Evolutionary conservation across 805 yeast species (phyloP).

Genomic region (Saccharomycopsis lassenensis): DNA sequence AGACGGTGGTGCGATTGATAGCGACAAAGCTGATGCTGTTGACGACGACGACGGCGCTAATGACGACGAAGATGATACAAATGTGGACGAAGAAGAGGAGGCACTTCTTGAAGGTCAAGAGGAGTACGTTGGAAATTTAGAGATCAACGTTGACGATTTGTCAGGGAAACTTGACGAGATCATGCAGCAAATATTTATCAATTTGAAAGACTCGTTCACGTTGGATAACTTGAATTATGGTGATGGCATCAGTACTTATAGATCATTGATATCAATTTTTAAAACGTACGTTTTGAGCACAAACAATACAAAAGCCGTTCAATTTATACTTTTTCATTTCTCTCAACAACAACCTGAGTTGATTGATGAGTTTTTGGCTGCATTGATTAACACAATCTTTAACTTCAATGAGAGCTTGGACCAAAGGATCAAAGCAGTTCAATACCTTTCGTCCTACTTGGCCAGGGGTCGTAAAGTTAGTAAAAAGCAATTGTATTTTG

Average conservation of each 20-base stretch:
- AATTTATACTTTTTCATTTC: constrained; percentile 69
- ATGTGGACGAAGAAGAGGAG: constrained; percentile 23
- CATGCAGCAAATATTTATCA: constrained; percentile 43
- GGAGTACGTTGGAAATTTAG: constrained; percentile 36
- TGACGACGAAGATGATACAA: constrained; percentile 24
- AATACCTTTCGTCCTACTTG: constrained; percentile 80
- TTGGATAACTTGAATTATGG: constrained; percentile 44
- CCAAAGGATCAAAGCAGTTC: constrained; percentile 79
- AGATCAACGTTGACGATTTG: constrained; percentile 38
- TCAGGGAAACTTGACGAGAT: constrained; percentile 65
- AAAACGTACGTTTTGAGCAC: constrained; percentile 81
- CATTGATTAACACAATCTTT: constrained; percentile 75
- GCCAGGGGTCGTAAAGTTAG: constrained; percentile 74
- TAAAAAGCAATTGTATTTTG: constrained; percentile 64
- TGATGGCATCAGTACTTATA: constrained; percentile 57
- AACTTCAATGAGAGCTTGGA: constrained; percentile 57
- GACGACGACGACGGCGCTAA: constrained; percentile 25
- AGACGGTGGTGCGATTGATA: constrained; percentile 27
- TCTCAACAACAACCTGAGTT: constrained; percentile 76
- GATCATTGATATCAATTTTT: constrained; percentile 65
- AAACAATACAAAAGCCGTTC: constrained; percentile 81
- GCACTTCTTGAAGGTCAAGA: constrained; percentile 30
- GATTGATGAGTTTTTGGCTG: constrained; percentile 73
- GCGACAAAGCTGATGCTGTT: constrained; percentile 24
- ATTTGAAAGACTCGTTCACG: constrained; percentile 39